Evolutionary conservation across 2,329 filamentous ascomycete genomes (phyloP).

Genomic region (Verticillium zaregamsianum): DNA sequence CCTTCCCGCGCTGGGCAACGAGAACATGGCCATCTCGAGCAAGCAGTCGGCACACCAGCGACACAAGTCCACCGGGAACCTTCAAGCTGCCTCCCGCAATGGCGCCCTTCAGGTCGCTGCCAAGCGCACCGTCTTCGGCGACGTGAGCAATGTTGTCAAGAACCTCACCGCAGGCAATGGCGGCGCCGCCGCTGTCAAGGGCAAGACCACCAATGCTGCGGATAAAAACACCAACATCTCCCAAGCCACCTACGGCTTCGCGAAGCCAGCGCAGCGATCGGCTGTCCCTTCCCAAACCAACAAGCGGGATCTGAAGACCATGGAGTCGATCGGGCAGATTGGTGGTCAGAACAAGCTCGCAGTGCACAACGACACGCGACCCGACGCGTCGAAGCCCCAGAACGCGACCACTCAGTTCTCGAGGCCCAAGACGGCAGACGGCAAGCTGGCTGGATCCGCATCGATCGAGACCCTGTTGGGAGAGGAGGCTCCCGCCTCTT

Average conservation of each 20-base stretch:
- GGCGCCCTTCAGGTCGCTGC: constrained; percentile 58
- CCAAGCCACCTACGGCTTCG: constrained; percentile 14
- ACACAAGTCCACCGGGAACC: constrained; percentile 72
- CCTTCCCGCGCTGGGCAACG: constrained; percentile 56
- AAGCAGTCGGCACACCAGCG: constrained; percentile 68
- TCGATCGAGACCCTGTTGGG: constrained; percentile 6
- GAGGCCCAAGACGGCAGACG: neutral
- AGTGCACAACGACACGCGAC: constrained; percentile 8
- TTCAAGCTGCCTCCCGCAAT: constrained; percentile 46
- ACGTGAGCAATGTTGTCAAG: constrained; percentile 68
- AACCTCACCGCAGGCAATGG: constrained; percentile 15
- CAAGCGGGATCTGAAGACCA: constrained; percentile 5
- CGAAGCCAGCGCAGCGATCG: constrained; percentile 15
- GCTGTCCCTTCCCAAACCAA: constrained; percentile 5
- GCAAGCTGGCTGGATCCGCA: constrained; percentile 8
- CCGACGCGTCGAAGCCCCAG: constrained; percentile 2
- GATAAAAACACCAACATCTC: constrained; percentile 20
- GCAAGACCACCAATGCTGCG: constrained; percentile 30
- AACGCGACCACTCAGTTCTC: neutral
- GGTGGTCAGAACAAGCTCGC: constrained; percentile 5
- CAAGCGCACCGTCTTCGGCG: constrained; percentile 77
- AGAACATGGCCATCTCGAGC: constrained; percentile 55
- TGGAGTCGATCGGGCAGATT: neutral
- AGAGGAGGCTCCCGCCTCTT: neutral
- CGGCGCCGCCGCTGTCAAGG: constrained; percentile 23